Evolutionary conservation across 495 filamentous ascomycete species (phyloP).

Genomic region (Annulohypoxylon nitens): DNA sequence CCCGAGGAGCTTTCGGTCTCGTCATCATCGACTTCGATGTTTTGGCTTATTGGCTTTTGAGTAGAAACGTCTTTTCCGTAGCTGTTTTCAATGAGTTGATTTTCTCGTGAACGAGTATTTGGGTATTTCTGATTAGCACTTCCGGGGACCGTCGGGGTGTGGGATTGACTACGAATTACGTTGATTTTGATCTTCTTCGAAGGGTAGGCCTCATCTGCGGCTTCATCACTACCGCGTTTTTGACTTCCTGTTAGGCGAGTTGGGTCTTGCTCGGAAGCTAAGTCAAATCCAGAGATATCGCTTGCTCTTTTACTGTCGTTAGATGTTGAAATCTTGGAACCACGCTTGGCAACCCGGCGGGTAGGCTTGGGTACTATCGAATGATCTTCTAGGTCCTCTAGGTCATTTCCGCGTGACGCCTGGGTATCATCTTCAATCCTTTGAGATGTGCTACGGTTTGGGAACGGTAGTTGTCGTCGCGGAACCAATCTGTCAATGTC

Average conservation of each 20-base stretch:
- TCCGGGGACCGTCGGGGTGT: not conserved
- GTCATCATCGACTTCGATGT: conserved; percentile 3
- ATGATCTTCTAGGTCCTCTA: not conserved
- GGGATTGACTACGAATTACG: conserved; percentile 14
- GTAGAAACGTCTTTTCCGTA: not conserved
- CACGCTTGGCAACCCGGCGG: conserved; percentile 35
- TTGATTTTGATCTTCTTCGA: conserved; percentile 35
- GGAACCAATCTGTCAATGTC: conserved; percentile 17
- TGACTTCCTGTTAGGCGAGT: not conserved
- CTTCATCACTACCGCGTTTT: conserved; percentile 7
- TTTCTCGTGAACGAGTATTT: not conserved
- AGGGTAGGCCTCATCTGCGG: not conserved
- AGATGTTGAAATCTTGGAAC: conserved; percentile 14
- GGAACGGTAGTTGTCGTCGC: not conserved
- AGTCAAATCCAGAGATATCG: not conserved
- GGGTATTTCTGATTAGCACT: not conserved
- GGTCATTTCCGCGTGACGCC: not conserved
- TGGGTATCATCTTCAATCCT: not conserved
- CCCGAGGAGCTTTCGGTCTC: not conserved
- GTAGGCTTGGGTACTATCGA: not conserved
- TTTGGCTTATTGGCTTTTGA: not conserved
- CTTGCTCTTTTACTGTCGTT: not conserved
- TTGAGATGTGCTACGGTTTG: conserved; percentile 3
- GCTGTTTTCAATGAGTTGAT: not conserved
- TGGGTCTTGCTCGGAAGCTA: not conserved